Base-by-base conservation (phyloP, 2,329 filamentous ascomycete species). In the Diaporthe sp. region DNA sequence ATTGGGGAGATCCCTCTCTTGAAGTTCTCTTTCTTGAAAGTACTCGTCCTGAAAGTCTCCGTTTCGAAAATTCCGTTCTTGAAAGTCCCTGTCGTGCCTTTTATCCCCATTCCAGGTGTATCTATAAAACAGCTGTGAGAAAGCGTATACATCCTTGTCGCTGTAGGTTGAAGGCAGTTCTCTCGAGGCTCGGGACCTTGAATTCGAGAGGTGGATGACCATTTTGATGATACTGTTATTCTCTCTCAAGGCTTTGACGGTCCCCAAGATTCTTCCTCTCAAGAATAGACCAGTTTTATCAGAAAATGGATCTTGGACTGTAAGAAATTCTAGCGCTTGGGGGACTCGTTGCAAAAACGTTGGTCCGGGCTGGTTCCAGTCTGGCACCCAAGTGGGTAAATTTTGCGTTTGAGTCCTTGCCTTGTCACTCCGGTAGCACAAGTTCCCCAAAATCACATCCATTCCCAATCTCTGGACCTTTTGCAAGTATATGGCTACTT, bases 271-370 rank as follows among this genome's bases (percentile, higher is more conserved):
- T 8, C 0, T 13, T 22, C 55, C 55, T 37, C 25, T 1, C 1
- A 35, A 58, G 9, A 58, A 37, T 0, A 58, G 10, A n/a, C 22
- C 32, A 7, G 5, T 1, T 58, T 0, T 1, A 7, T n/a, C 19
- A 37, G 39, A 4, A 0, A 59, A 17, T 3, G 32, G 35, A 4
- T 25, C 0, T 4, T 25, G 56, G 22, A 0, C 2, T 39, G 4
- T 0, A 2, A 59, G 56, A 3, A 17, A 39, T 7, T 3, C 2
- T 17, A 7, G 10, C 35, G 1, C 35, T 27, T 10, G 5, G 17
- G 56, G 35, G 9, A 17, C 22, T 37, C 32, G 19, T 25, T 39
- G 35, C 22, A 59, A 17, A 7, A 59, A 13, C 10, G 35, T 59
- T 8, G 35, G n/a, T 9, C 7, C 35, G 35, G 3, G 17, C 13